Evolutionary conservation across 495 filamentous ascomycete species (phyloP), one percentile per base, ranked within the genome.

Genomic region (Aspergillus indologenus): DNA sequence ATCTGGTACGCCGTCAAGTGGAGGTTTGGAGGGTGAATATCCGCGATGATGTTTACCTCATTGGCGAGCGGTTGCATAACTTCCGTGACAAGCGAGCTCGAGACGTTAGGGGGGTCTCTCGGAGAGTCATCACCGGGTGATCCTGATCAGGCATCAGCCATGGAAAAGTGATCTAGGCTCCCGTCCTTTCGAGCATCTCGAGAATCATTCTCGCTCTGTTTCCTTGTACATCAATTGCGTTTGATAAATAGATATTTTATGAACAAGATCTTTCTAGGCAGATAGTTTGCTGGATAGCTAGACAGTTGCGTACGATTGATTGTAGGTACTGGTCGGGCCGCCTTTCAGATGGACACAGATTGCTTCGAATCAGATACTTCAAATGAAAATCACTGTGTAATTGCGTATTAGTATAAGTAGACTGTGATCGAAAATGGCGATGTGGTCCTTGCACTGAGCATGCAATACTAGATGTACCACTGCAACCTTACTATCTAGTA

Each of bases 1-100:
- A 79, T 62, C 64, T 79, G 29, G 66, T 77, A 2, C 69, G 73
- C 49, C 77, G 79, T 54, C 73, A 87, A 44, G 72, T 92, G 43
- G 83, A 84, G 22, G 77, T 81, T 45, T 98, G 94, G 94, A 85
- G 89, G 68, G 81, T 85, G 65, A 85, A 84, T 62, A 91, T 99
- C 50, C 76, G 88, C 31, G 94, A 99, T 68, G 94, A 99, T 72
- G 93, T 96, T 8, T 99, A 98, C 66, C 75, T 98, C 61, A 94
- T 97, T 66, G 94, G 94, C 2, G 92, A 98, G 75, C 77, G 92
- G 31, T 74, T 99, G 61, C 93, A 97, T 68, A 97, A 97, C 68
- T 94, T 94, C 73, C 89, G 90, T 2, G 91, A 87, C 58, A 78
- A 77, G 45, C 68, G 73, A 46, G 71, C 72, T 17, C 69, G 68